phyloP scores from a whole-genome alignment of 2,329 filamentous ascomycete species.

The Aureobasidium sp. region DNA sequence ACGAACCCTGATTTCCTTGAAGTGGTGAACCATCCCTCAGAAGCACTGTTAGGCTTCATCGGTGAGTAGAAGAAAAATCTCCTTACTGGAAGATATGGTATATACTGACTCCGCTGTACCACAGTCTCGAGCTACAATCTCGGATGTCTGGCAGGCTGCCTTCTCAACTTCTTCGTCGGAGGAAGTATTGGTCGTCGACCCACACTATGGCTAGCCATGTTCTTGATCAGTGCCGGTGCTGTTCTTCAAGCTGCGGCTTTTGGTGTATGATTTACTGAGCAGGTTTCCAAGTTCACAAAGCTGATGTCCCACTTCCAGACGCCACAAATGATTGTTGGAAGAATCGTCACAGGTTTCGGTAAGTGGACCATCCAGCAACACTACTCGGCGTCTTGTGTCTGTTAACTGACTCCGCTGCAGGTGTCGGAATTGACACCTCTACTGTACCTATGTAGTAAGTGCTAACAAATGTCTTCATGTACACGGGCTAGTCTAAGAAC shows the following conservation, averaged over 20 bases:
- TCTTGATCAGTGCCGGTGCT: conserved; percentile 31
- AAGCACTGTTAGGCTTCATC: conserved; percentile 36
- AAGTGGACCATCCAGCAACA: neutral
- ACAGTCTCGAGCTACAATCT: conserved; percentile 36
- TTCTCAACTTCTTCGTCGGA: conserved; percentile 35
- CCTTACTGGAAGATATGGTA: too few relatives aligned
- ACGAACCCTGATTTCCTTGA: conserved; percentile 34
- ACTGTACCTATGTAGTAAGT: conserved; percentile 42
- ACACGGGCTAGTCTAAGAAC: too few relatives aligned
- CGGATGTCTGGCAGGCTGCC: conserved; percentile 37
- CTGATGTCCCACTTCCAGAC: neutral
- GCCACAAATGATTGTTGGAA: conserved; percentile 20
- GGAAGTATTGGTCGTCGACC: conserved; percentile 34
- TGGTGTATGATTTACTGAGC: neutral
- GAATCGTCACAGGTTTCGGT: conserved; percentile 21
- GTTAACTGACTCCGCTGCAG: neutral
- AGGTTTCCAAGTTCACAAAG: too few relatives aligned
- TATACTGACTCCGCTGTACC: neutral
- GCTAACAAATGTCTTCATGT: too few relatives aligned
- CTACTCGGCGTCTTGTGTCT: too few relatives aligned
- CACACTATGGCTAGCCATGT: conserved; percentile 40
- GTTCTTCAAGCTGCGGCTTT: conserved; percentile 21
- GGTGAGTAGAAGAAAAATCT: conserved; percentile 22
- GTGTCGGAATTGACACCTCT: conserved; percentile 13
- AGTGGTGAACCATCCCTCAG: conserved; percentile 33